Conservation (phyloP, 2,329 filamentous ascomycete species). For the Blumeria graminis region DNA sequence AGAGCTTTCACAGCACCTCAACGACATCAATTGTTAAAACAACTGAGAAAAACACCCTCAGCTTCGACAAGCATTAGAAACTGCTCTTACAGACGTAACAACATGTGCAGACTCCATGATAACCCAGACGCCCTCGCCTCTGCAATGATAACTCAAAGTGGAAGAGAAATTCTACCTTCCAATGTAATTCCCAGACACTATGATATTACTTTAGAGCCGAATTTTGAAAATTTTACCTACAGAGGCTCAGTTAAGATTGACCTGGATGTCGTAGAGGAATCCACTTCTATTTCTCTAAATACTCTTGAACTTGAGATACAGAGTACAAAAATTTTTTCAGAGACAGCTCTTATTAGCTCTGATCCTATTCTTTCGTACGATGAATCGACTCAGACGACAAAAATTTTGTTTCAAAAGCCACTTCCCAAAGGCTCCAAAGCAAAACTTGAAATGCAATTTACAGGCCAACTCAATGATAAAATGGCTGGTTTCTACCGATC, state of each 20-base stretch:
- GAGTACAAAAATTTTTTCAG: conserved; percentile 40
- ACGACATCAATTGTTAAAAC: not conserved
- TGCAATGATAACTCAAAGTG: conserved; percentile 34
- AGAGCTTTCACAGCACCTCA: too few relatives aligned
- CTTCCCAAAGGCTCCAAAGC: conserved; percentile 56
- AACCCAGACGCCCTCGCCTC: conserved; percentile 29
- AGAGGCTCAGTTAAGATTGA: conserved; percentile 68
- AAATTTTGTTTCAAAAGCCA: conserved; percentile 50
- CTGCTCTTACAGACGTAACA: conserved; percentile 50
- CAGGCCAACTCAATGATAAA: conserved; percentile 65
- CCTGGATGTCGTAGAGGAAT: conserved; percentile 65
- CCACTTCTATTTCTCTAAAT: conserved; percentile 68
- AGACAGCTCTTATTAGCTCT: conserved; percentile 31
- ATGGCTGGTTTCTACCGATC: conserved; percentile 97
- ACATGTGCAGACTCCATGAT: conserved; percentile 42
- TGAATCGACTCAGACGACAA: conserved; percentile 59
- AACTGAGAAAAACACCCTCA: conserved; percentile 6
- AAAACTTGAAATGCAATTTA: conserved; percentile 54
- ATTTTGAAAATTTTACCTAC: conserved; percentile 72
- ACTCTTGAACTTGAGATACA: conserved; percentile 69
- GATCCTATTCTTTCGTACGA: conserved; percentile 47
- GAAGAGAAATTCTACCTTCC: conserved; percentile 66
- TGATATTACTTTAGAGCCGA: conserved; percentile 71
- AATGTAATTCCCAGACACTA: conserved; percentile 89
- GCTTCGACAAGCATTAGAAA: conserved; percentile 21